Conservation (phyloP, 2,329 filamentous ascomycete genomes). For the Paraphoma chrysanthemicola region DNA sequence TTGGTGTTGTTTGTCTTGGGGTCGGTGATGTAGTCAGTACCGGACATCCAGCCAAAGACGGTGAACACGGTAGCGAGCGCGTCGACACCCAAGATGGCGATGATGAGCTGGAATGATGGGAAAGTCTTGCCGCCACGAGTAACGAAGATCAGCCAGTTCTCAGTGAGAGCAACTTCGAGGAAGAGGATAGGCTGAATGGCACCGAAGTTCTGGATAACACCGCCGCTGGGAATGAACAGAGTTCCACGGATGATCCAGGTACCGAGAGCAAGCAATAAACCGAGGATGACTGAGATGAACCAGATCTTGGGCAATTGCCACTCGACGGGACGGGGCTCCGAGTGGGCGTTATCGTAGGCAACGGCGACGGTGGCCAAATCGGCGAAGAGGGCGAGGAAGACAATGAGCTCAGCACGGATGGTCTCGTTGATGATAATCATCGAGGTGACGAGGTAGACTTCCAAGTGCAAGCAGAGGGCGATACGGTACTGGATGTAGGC, state of each 20-base stretch:
- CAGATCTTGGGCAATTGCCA: conserved; percentile 85
- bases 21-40: conserved; percentile 53
- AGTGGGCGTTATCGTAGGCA: conserved; percentile 81
- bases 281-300: conserved; percentile 75
- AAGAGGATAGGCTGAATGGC: conserved; percentile 73
- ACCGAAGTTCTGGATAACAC: conserved; percentile 77
- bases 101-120: conserved; percentile 76
- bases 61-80: conserved; percentile 75
- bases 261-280: conserved; percentile 69
- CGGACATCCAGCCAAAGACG: conserved; percentile 76
- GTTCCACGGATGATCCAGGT: conserved; percentile 78
- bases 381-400: conserved; percentile 81
- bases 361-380: conserved; percentile 81
- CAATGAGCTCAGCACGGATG: conserved; percentile 73
- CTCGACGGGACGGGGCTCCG: conserved; percentile 75
- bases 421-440: conserved; percentile 85
- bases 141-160: conserved; percentile 64
- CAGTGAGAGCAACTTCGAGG: conserved; percentile 60
- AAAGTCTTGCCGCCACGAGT: conserved; percentile 70
- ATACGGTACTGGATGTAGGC: conserved; percentile 80
- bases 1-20: conserved; percentile 49
- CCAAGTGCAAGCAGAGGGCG: conserved; percentile 74
- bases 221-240: conserved; percentile 72
- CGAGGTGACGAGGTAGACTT: conserved; percentile 77
- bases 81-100: conserved; percentile 75